Evolutionary conservation across 2,329 filamentous ascomycete genomes (phyloP).

Genomic region (Akanthomyces uredinophilus): DNA sequence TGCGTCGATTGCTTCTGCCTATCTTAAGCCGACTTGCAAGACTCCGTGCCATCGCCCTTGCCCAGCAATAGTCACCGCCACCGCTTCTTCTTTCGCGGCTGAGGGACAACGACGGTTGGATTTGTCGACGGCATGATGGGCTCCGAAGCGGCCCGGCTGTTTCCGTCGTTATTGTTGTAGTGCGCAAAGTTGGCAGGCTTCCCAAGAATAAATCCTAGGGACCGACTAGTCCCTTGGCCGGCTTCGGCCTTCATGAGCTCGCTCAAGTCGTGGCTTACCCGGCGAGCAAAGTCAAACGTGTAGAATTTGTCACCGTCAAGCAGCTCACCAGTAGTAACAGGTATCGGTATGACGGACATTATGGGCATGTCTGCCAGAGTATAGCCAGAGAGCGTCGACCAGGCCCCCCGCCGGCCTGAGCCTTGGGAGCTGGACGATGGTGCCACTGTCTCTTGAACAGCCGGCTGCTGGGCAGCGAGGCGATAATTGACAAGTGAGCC

Average conservation of each 20-base stretch:
- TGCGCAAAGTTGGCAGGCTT: slow-evolving; percentile 9
- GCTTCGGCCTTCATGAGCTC: slow-evolving; percentile 19
- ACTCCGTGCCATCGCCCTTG: not conserved
- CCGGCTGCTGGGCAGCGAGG: slow-evolving; percentile 16
- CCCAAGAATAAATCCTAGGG: slow-evolving; percentile 19
- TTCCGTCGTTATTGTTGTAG: slow-evolving; percentile 15
- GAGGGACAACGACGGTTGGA: slow-evolving; percentile 12
- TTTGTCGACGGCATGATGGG: slow-evolving; percentile 9
- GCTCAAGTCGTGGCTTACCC: slow-evolving; percentile 26
- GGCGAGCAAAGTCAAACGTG: slow-evolving; percentile 24
- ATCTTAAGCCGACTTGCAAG: slow-evolving; percentile 5
- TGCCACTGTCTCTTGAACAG: not conserved
- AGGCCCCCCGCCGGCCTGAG: slow-evolving; percentile 15
- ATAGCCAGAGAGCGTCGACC: slow-evolving; percentile 25
- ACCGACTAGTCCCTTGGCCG: slow-evolving; percentile 20
- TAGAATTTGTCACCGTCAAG: slow-evolving; percentile 30
- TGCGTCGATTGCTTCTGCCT: not conserved
- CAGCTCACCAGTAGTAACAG: slow-evolving; percentile 27
- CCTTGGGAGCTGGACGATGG: slow-evolving; percentile 5
- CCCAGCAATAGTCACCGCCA: slow-evolving; percentile 13
- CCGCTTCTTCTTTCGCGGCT: slow-evolving; percentile 14
- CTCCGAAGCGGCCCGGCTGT: slow-evolving; percentile 9
- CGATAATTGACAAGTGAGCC: slow-evolving; percentile 15
- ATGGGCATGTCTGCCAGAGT: slow-evolving; percentile 28
- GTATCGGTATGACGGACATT: slow-evolving; percentile 29